A percentile compares a stretch with the other conserved stretches of the same genome.
Evolutionary conservation across 257 asterid species (phyloP).

Genomic region (Plantago major): DNA sequence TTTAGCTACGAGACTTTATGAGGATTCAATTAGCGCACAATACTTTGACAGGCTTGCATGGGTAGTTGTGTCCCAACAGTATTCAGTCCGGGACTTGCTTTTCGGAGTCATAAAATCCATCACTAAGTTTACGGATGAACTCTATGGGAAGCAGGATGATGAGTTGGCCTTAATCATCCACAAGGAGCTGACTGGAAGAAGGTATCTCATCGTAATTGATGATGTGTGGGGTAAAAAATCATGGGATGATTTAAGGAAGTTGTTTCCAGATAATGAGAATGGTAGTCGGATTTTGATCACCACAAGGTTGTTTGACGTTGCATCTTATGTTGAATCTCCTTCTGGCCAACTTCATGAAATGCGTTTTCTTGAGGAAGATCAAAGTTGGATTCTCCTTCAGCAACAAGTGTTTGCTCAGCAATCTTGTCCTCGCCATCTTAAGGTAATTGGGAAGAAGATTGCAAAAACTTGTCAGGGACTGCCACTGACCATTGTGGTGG

Average conservation of each 20-base stretch:
- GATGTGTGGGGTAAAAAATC: background rate
- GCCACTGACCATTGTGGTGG: background rate
- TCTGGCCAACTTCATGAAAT: background rate
- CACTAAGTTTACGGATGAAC: background rate
- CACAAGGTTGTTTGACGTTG: background rate
- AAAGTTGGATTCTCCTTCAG: background rate
- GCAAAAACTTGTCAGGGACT: background rate
- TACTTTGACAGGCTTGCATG: background rate
- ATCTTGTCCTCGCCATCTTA: background rate
- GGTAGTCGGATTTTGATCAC: background rate
- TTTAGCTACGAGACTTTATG: background rate
- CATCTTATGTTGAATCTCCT: background rate
- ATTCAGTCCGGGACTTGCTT: background rate
- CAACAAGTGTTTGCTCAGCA: background rate
- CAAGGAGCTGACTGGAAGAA: background rate
- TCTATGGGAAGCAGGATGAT: background rate
- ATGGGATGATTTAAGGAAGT: background rate
- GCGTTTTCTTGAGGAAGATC: background rate
- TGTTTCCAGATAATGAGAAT: background rate
- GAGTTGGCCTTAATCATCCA: background rate
- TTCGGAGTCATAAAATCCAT: background rate
- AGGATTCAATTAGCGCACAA: background rate
- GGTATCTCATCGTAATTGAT: background rate
- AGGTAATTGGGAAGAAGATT: background rate
- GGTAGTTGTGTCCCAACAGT: background rate